Percentiles rank a stretch among this genome's conserved stretches.
These are phyloP conservation scores for Clitoria ternatea DNA, from an alignment of 306 rosid genomes.

Conservation along the genomic window DNA sequence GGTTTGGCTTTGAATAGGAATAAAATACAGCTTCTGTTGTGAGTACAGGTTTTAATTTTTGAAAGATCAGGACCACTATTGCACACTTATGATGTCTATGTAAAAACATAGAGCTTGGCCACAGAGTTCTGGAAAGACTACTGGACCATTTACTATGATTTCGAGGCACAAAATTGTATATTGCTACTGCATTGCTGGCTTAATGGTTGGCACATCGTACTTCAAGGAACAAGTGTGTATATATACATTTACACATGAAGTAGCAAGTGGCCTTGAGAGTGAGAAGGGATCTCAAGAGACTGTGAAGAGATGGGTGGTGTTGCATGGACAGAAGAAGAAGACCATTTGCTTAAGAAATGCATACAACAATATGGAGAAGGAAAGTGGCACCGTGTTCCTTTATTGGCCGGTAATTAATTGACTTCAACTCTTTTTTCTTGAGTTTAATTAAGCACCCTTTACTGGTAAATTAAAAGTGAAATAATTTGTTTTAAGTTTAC, in stretches of 20 bases:
- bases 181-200: slow-evolving; percentile 30
- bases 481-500: not conserved
- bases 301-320: slow-evolving; percentile 56
- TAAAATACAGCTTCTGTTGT: not conserved
- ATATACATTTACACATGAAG: not conserved
- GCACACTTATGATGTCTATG: slow-evolving; percentile 40
- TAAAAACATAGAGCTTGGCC: slow-evolving; percentile 27
- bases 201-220: slow-evolving; percentile 27
- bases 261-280: not conserved
- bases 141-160: slow-evolving; percentile 45
- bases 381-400: slow-evolving; percentile 71
- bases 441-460: no score
- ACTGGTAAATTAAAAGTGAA: not conserved
- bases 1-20: slow-evolving; percentile 30
- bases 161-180: not conserved
- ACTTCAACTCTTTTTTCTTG: not conserved
- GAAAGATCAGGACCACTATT: slow-evolving; percentile 32
- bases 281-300: not conserved
- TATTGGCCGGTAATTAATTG: slow-evolving; percentile 45
- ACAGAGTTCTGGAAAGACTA: slow-evolving; percentile 32
- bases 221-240: not conserved
- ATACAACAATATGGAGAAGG: slow-evolving; percentile 65
- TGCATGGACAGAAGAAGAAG: slow-evolving; percentile 72
- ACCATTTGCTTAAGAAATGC: slow-evolving; percentile 59
- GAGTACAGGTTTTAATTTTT: not conserved